Conservation (phyloP, 805 yeast genomes). For the Starmerella ratchasimensis region DNA sequence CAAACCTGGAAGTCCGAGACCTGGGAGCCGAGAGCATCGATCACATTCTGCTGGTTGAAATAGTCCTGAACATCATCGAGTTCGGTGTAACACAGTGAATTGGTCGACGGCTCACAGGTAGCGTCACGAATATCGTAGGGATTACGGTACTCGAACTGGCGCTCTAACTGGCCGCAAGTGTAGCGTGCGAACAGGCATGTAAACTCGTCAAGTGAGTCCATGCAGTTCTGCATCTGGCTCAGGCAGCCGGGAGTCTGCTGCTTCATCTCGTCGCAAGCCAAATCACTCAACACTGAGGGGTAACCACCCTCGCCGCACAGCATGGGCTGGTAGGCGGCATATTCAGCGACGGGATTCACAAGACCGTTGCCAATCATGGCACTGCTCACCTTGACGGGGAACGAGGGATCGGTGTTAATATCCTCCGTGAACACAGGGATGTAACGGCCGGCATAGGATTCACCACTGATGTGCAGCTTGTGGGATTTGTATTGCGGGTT, state of each 20-base stretch:
- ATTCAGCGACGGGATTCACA: constrained; percentile 70
- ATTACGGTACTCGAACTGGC: constrained; percentile 33
- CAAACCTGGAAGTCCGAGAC: constrained; percentile 46
- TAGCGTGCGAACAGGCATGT: constrained; percentile 7
- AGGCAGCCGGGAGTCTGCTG: constrained; percentile 6
- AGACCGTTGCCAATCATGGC: constrained; percentile 87
- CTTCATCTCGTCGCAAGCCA: constrained; percentile 12
- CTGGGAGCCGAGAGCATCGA: constrained; percentile 44
- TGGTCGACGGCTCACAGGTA: constrained; percentile 51
- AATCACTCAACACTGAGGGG: constrained; percentile 23
- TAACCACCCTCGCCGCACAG: constrained; percentile 82
- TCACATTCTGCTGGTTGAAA: constrained; percentile 41
- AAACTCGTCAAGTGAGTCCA: constrained; percentile 2
- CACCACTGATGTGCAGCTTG: constrained; percentile 81
- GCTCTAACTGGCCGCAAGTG: constrained; percentile 9
- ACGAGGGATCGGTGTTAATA: constrained; percentile 32
- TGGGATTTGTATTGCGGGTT: constrained; percentile 48
- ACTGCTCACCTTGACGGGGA: constrained; percentile 54
- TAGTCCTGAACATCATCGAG: constrained; percentile 38
- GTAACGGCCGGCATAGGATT: constrained; percentile 87
- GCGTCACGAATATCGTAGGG: constrained; percentile 48
- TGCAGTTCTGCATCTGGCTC: constrained; percentile 6
- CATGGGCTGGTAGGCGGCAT: constrained; percentile 75
- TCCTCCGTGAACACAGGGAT: constrained; percentile 65
- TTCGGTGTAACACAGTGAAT: constrained; percentile 41